Evolutionary conservation across 495 filamentous ascomycete species (phyloP), one percentile per base, ranked within the genome.

Genomic region (Rhizodiscina lignyota): DNA sequence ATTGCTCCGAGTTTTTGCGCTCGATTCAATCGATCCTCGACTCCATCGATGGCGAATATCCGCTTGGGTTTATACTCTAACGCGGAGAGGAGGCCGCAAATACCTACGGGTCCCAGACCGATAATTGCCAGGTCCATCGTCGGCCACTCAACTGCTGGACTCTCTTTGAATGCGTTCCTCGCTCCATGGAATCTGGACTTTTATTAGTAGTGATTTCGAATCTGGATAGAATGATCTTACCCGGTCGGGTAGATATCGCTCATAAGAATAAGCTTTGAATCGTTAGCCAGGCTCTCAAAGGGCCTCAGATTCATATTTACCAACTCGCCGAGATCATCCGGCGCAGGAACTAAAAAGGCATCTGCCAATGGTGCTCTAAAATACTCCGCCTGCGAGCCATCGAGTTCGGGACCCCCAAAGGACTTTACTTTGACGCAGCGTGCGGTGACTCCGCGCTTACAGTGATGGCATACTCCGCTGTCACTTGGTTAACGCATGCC

Each of bases 381-480:
- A 55, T 78, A 94, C 62, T 94, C 77, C 20, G 89, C 87, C 56
- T 96, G 87, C 3, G 68, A 83, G 40, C 89, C 89, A 50, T 94
- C 84, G 20, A 94, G 61, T 2, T 53, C 53, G 12, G 67, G 58
- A 29, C 66, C 77, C 26, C 87, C 87, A 44, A 92, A 92, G 1
- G 94, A 65, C 15, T 66, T 53, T 17, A 61, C 66, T 42, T 80
- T 70, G 12, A 64, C 63, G 55, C 87, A 96, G 34, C 87, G 77
- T 6, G 83, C 84, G 8, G 84, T 83, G 56, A 68, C 79, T n/a
- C 77, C 78, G 41, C 77, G 68, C 30, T 63, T 70, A 66, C 87
- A 96, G 65, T 93, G 94, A 64, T 87, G 94, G 58, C 87, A 94
- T 26, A 74, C 63, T 29, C 72, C 69, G 58, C 81, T 84, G 35